Evolutionary conservation across 768 basidiomycete genomes (phyloP).

Genomic region (Tricholoma furcatifolium): DNA sequence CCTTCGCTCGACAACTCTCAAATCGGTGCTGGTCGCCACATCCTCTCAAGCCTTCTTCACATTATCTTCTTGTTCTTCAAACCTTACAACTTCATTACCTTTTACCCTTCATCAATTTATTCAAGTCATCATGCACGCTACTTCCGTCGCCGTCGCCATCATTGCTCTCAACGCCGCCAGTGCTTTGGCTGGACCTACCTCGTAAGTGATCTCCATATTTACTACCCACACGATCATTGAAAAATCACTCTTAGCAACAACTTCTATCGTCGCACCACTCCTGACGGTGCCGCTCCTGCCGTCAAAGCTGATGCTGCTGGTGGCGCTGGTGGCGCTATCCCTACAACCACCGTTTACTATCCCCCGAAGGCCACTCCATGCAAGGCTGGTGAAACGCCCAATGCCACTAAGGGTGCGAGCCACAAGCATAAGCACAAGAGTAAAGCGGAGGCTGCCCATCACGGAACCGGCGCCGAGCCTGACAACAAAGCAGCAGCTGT

Average conservation of each 20-base stretch:
- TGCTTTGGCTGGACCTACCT: conserved; percentile 25
- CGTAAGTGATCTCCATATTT: conserved; percentile 20
- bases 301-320: neutral
- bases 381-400: neutral
- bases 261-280: neutral
- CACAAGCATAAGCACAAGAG: neutral
- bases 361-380: neutral
- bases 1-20: conserved; percentile 17
- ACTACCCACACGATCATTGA: neutral
- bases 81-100: conserved; percentile 7
- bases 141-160: conserved; percentile 30
- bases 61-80: conserved; percentile 10
- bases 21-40: conserved; percentile 36
- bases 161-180: conserved; percentile 29
- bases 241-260: too few relatives aligned
- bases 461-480: too few relatives aligned
- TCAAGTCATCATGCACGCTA: conserved; percentile 20
- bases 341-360: neutral
- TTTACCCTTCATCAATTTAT: conserved; percentile 4
- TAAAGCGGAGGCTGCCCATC: neutral
- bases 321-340: neutral
- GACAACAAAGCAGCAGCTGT: too few relatives aligned
- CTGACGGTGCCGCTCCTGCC: neutral
- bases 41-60: conserved; percentile 17
- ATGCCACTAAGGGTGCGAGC: neutral